These are phyloP conservation scores for Nicotiana sylvestris DNA, from an alignment of 257 asterid genomes.

Conservation along the genomic window DNA sequence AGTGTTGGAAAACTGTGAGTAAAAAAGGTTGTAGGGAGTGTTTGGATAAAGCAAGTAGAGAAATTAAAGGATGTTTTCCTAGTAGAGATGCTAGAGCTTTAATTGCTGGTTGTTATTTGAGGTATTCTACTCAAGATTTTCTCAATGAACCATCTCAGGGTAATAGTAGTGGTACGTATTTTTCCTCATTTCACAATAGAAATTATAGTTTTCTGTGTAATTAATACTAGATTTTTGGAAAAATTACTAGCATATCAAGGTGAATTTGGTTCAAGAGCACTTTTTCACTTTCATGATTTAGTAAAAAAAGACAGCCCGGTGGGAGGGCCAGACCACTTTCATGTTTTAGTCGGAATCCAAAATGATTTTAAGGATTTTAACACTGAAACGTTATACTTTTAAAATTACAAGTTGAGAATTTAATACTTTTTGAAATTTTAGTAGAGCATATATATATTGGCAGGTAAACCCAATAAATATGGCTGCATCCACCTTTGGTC, in stretches of 20 bases:
- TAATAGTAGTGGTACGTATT: constrained; percentile 40
- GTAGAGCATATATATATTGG: no score
- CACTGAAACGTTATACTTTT: neutral
- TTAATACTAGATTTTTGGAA: neutral
- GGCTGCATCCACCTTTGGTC: neutral
- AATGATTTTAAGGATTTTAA: neutral
- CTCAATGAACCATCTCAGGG: constrained; percentile 30
- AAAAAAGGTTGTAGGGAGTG: constrained; percentile 60
- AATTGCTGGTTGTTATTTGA: constrained; percentile 79
- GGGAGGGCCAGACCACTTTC: no score
- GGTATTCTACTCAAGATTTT: constrained; percentile 70
- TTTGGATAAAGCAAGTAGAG: constrained; percentile 60
- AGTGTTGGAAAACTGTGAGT: constrained; percentile 77
- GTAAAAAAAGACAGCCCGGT: neutral
- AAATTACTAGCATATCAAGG: neutral
- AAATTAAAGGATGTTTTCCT: constrained; percentile 53
- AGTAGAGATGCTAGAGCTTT: constrained; percentile 73
- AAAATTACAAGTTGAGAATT: neutral
- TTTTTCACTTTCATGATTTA: neutral
- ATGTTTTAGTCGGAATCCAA: neutral
- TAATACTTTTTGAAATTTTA: no score
- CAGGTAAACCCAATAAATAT: neutral
- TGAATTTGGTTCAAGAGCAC: neutral
- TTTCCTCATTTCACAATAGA: neutral
- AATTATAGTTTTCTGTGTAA: neutral